Base-by-base conservation (phyloP, 345 rosid genomes). In the Pugionium cornutum region DNA sequence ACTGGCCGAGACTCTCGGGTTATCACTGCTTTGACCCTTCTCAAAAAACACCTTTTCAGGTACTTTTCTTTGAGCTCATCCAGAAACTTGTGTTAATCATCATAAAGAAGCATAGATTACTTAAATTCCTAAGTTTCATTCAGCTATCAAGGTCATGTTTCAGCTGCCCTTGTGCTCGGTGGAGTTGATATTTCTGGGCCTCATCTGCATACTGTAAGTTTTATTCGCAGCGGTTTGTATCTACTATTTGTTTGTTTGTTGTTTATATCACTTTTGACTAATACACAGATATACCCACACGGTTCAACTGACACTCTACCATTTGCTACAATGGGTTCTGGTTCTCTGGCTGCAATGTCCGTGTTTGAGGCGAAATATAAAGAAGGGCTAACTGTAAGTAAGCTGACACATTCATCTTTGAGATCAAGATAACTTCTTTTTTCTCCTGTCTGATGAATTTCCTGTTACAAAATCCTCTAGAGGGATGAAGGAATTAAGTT, bases 281-380 rank as follows among this genome's bases (percentile, higher is more conserved):
- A 30, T 45, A 53, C 69, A 67, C 80, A 89, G 96, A 89, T 89
- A 64, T 86, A 86, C 68, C 96, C 96, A 4, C 96, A 89, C 49
- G 96, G 92, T 56, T 89, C 92, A 58, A 84, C 92, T 10, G 92
- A 86, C 67, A 86, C 90, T 4, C 78, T 89, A 70, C 96, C 96
- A 58, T 89, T 81, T 35, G 92, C 96, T n/a, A 89, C 96, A 27
- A 89, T 89, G 96, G 96, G 92, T 49, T 89, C 96, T 67, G 92
- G 96, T 74, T 89, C 96, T 59, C 87, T 89, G 52, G 96, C 96
- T 68, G 92, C 96, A 32, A 86, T 89, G 92, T 64, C 90, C 47
- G 76, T 86, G 33, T 89, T 89, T 72, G 92, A 89, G 75, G 86
- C 92, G 11, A 84, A 83, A 68, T 86, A 89, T 64, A 84, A 67